Evolutionary conservation across 768 basidiomycete species (phyloP).

Genomic region (Boletus sensibilis): DNA sequence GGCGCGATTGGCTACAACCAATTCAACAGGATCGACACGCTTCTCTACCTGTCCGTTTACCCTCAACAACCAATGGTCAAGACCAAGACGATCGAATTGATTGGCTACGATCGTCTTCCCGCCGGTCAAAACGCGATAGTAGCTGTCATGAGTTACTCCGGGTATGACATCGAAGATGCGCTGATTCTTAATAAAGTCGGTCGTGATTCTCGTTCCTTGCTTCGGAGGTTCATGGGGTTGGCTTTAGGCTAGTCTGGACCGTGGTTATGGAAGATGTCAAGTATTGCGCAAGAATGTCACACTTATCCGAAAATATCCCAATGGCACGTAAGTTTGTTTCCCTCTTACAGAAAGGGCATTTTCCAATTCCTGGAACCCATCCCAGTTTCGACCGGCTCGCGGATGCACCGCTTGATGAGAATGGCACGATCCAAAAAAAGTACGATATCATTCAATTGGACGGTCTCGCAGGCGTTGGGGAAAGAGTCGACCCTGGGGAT

Average conservation of each 20-base stretch:
- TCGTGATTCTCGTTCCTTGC: slow-evolving; percentile 5
- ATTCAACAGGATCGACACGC: slow-evolving; percentile 94
- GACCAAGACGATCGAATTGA: slow-evolving; percentile 95
- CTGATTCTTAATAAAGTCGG: slow-evolving; percentile 89
- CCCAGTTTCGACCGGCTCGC: slow-evolving; percentile 88
- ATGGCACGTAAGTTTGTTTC: slow-evolving; percentile 80
- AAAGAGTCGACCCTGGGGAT: slow-evolving; percentile 89
- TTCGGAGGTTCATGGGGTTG: slow-evolving; percentile 1
- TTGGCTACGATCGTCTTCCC: slow-evolving; percentile 94
- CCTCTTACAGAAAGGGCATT: slow-evolving; percentile 10
- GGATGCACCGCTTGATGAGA: slow-evolving; percentile 85
- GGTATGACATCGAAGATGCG: slow-evolving; percentile 99
- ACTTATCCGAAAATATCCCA: slow-evolving; percentile 92
- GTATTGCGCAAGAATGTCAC: slow-evolving; percentile 95
- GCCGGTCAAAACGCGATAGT: slow-evolving; percentile 98
- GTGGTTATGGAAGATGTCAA: slow-evolving; percentile 97
- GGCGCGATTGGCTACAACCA: slow-evolving; percentile 99
- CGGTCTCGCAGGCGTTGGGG: slow-evolving; percentile 93
- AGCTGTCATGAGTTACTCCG: slow-evolving; percentile 98
- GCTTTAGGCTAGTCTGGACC: slow-evolving; percentile 84
- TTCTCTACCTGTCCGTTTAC: slow-evolving; percentile 96
- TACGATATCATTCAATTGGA: slow-evolving; percentile 92
- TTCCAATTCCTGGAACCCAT: slow-evolving; percentile 2
- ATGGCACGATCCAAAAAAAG: slow-evolving; percentile 73
- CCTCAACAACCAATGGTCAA: slow-evolving; percentile 99